Percentiles rank a stretch among this genome's conserved stretches.
These are phyloP conservation scores for Fistulinella prunicolor DNA, from an alignment of 768 basidiomycete species.

Conservation along the genomic window DNA sequence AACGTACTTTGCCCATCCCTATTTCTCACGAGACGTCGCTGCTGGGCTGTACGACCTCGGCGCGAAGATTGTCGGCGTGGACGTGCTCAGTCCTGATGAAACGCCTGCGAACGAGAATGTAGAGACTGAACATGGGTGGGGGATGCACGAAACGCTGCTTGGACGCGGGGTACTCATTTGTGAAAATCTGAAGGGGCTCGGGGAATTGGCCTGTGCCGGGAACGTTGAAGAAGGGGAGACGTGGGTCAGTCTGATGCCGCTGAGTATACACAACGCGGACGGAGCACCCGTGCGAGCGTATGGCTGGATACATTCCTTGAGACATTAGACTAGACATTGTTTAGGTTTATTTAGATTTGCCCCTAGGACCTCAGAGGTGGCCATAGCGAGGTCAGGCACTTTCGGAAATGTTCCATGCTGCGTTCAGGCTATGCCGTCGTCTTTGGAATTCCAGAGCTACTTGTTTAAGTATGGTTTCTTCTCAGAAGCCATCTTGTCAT, in stretches of 20 bases:
- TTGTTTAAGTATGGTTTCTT: constrained; percentile 7
- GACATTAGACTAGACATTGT: constrained; percentile 4
- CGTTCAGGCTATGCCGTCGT: too few species aligned
- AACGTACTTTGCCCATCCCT: constrained; percentile 63
- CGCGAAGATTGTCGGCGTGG: constrained; percentile 57
- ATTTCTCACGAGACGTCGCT: constrained; percentile 53
- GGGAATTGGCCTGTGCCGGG: constrained; percentile 36
- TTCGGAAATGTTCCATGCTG: too few species aligned
- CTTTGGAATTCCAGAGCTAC: background rate
- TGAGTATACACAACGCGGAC: constrained; percentile 57
- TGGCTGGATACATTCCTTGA: constrained; percentile 52
- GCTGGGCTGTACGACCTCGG: constrained; percentile 47
- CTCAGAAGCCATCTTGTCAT: constrained; percentile 1
- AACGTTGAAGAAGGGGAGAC: constrained; percentile 23
- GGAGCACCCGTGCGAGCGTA: constrained; percentile 73
- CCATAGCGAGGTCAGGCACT: too few species aligned
- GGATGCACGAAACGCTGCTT: constrained; percentile 59
- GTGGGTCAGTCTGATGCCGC: constrained; percentile 55
- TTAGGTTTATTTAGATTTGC: constrained; percentile 12
- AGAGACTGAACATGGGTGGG: constrained; percentile 33
- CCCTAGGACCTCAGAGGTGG: constrained; percentile 3
- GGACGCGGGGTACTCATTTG: constrained; percentile 61
- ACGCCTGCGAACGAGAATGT: constrained; percentile 30
- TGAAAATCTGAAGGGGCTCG: constrained; percentile 65
- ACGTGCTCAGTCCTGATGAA: constrained; percentile 68